A percentile compares a stretch with the other conserved stretches of the same genome.
Conservation (phyloP, 768 basidiomycete genomes). For the Rhizopogon vulgaris region DNA sequence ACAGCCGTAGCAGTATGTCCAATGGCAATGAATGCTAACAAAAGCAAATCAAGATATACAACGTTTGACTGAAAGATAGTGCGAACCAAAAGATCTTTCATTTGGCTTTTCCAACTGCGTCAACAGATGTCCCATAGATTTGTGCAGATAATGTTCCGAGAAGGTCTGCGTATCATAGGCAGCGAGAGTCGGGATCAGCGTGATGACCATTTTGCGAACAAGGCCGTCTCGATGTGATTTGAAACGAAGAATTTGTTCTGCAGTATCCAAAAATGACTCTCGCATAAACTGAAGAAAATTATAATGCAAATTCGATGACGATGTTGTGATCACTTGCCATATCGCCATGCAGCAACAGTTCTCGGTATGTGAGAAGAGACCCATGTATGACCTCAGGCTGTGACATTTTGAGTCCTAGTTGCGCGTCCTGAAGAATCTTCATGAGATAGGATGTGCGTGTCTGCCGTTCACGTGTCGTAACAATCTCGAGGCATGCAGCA, state of each 20-base stretch:
- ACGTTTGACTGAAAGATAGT: background rate
- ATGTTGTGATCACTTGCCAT: constrained; percentile 54
- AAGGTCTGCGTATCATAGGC: constrained; percentile 93
- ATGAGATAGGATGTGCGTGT: constrained; percentile 58
- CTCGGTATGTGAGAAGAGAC: constrained; percentile 84
- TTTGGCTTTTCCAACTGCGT: constrained; percentile 83
- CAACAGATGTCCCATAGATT: constrained; percentile 88
- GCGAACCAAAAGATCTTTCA: constrained; percentile 81
- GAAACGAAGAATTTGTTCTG: constrained; percentile 86
- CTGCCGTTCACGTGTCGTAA: constrained; percentile 66
- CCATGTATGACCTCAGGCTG: constrained; percentile 91
- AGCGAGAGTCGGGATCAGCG: constrained; percentile 90
- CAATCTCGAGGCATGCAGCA: constrained; percentile 89
- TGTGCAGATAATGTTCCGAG: constrained; percentile 84
- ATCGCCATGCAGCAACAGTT: constrained; percentile 87
- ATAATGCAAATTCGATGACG: background rate
- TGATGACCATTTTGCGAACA: constrained; percentile 91
- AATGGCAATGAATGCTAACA: constrained; percentile 87
- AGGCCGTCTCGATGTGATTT: constrained; percentile 81
- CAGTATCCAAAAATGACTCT: constrained; percentile 79
- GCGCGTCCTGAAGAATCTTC: constrained; percentile 87
- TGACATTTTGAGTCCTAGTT: constrained; percentile 69
- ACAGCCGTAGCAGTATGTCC: constrained; percentile 92
- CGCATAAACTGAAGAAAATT: constrained; percentile 67
- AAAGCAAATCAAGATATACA: constrained; percentile 8